Evolutionary conservation across 2,329 filamentous ascomycete species (phyloP).

Genomic region (Rhynchosporium secalis): DNA sequence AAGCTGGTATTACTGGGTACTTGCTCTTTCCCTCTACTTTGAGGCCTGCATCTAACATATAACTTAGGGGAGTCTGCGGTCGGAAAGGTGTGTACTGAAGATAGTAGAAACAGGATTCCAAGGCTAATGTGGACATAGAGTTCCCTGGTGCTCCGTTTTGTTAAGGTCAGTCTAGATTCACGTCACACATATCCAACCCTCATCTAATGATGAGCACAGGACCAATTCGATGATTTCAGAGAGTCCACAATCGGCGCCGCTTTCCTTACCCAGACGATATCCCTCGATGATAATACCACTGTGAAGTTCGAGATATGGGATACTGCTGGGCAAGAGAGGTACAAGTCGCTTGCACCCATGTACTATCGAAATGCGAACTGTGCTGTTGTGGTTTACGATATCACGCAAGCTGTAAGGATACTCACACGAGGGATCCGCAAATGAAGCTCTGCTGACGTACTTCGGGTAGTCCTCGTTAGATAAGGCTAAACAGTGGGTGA

Average conservation of each 20-base stretch:
- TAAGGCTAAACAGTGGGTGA: conserved; percentile 99
- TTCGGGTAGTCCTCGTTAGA: conserved; percentile 79
- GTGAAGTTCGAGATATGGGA: conserved; percentile 99
- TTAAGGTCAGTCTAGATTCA: conserved; percentile 69
- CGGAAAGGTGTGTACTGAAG: conserved; percentile 74
- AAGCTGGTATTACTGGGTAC: conserved; percentile 95
- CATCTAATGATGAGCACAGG: conserved; percentile 51
- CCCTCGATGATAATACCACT: conserved; percentile 94
- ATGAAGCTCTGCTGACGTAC: conserved; percentile 20
- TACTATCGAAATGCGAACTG: conserved; percentile 99
- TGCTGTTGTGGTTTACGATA: conserved; percentile 98
- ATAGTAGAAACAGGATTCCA: conserved; percentile 13
- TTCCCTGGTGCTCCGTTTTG: conserved; percentile 95
- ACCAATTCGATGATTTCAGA: conserved; percentile 86
- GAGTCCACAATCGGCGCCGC: conserved; percentile 64
- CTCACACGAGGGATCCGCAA: no score
- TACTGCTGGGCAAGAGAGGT: conserved; percentile 96
- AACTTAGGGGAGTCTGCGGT: conserved; percentile 90
- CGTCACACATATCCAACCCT: background rate
- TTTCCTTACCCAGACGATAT: conserved; percentile 98
- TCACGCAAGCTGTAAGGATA: conserved; percentile 84
- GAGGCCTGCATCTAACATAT: conserved; percentile 42
- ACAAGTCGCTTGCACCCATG: conserved; percentile 98
- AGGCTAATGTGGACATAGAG: conserved; percentile 58
- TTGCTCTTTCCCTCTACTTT: conserved; percentile 37